Evolutionary conservation across 2,329 filamentous ascomycete genomes (phyloP).

Genomic region (Fusarium scirpi): DNA sequence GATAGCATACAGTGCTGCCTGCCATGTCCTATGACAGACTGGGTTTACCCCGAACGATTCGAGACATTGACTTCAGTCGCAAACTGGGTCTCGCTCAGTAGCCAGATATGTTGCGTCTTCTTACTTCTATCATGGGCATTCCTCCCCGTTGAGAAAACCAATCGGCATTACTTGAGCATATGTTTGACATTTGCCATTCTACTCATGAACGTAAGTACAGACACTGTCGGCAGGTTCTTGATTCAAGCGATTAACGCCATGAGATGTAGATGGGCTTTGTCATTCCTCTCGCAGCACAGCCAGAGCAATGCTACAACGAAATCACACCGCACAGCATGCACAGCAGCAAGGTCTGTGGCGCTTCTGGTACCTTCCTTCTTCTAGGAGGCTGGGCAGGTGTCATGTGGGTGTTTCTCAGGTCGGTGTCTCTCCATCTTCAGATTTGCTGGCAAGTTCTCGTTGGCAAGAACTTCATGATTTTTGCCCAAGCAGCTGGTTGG

Average conservation of each 20-base stretch:
- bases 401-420: conserved; percentile 92
- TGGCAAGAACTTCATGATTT: conserved; percentile 89
- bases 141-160: conserved; percentile 88
- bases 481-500: conserved; percentile 84
- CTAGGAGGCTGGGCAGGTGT: conserved; percentile 86
- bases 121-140: conserved; percentile 83
- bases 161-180: conserved; percentile 92
- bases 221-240: background rate
- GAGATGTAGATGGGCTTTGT: conserved; percentile 82
- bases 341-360: conserved; percentile 82
- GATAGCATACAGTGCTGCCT: conserved; percentile 78
- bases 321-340: conserved; percentile 97
- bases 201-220: conserved; percentile 79
- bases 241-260: conserved; percentile 34
- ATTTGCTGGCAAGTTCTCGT: conserved; percentile 97
- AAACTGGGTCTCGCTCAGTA: conserved; percentile 85
- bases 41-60: conserved; percentile 74
- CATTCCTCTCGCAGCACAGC: conserved; percentile 82
- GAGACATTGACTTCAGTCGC: conserved; percentile 70
- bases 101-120: conserved; percentile 78
- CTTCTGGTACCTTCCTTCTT: conserved; percentile 87
- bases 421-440: conserved; percentile 92
- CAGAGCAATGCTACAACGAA: conserved; percentile 84
- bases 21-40: conserved; percentile 89
- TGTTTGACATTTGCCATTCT: conserved; percentile 81